phyloP scores from a whole-genome alignment of 257 asterid genomes.

The Knoxia roxburghii region DNA sequence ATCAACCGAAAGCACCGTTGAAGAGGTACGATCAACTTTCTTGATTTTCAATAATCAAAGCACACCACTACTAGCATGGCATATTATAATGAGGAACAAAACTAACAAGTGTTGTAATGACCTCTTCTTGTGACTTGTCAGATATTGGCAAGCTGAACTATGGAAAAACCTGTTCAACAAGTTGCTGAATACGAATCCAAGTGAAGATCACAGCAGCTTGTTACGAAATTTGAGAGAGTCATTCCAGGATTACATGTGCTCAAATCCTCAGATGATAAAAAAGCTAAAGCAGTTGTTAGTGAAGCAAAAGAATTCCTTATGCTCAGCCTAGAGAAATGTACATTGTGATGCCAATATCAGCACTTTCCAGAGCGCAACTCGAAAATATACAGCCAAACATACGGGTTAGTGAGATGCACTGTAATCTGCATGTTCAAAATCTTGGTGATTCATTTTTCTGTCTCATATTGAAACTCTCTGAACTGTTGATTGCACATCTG shows the following conservation, averaged over 20 bases:
- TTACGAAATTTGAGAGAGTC: constrained; percentile 54
- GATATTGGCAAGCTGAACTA: constrained; percentile 78
- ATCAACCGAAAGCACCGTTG: constrained; percentile 65
- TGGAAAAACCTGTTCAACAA: constrained; percentile 68
- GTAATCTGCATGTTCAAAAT: no score
- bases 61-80: background rate
- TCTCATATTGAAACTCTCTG: background rate
- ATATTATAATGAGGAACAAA: no score
- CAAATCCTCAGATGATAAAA: constrained; percentile 58
- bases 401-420: background rate
- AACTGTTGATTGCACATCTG: background rate
- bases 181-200: constrained; percentile 53
- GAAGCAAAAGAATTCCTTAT: constrained; percentile 71
- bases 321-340: constrained; percentile 42
- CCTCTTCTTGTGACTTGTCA: constrained; percentile 18
- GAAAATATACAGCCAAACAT: background rate
- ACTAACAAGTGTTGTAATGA: no score
- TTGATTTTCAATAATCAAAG: background rate
- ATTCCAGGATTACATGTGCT: constrained; percentile 71
- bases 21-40: constrained; percentile 47
- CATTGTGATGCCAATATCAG: background rate
- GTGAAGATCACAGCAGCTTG: constrained; percentile 50
- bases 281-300: constrained; percentile 59
- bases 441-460: no score
- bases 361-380: background rate